phyloP scores from a whole-genome alignment of 1,284 basidiomycete genomes.

The Termitomyces sp. region DNA sequence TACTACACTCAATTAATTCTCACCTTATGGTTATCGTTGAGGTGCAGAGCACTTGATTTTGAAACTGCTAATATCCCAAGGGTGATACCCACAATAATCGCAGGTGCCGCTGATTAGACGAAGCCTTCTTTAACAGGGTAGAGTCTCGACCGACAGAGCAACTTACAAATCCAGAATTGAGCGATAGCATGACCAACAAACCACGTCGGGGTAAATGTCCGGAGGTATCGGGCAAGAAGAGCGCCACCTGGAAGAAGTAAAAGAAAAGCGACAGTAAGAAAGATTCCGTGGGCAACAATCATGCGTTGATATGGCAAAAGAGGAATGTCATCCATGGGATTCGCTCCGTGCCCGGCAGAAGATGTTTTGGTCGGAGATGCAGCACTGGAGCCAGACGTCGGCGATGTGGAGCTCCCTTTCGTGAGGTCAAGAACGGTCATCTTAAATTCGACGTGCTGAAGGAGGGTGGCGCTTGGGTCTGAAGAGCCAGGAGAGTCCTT shows the following conservation, averaged over 20 bases:
- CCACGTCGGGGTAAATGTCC: conserved; percentile 53
- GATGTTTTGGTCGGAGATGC: conserved; percentile 11
- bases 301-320: conserved; percentile 35
- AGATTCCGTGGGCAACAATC: conserved; percentile 51
- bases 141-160: neutral
- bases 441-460: conserved; percentile 39
- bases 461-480: conserved; percentile 15
- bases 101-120: conserved; percentile 38
- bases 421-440: conserved; percentile 37
- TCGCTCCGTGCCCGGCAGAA: conserved; percentile 9
- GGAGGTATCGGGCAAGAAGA: conserved; percentile 52
- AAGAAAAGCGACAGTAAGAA: conserved; percentile 51
- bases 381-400: conserved; percentile 14
- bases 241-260: conserved; percentile 55
- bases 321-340: conserved; percentile 24
- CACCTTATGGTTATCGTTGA: conserved; percentile 51
- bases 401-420: conserved; percentile 25
- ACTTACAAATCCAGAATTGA: conserved; percentile 41
- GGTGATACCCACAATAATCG: conserved; percentile 46
- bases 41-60: conserved; percentile 33
- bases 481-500: conserved; percentile 13
- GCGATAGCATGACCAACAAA: conserved; percentile 49
- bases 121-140: conserved; percentile 2
- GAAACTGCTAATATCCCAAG: conserved; percentile 46
- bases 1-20: conserved; percentile 4